Evolutionary conservation across 2,329 filamentous ascomycete genomes (phyloP), one percentile per base, ranked within the genome.

Genomic region (Karstenula rhodostoma): DNA sequence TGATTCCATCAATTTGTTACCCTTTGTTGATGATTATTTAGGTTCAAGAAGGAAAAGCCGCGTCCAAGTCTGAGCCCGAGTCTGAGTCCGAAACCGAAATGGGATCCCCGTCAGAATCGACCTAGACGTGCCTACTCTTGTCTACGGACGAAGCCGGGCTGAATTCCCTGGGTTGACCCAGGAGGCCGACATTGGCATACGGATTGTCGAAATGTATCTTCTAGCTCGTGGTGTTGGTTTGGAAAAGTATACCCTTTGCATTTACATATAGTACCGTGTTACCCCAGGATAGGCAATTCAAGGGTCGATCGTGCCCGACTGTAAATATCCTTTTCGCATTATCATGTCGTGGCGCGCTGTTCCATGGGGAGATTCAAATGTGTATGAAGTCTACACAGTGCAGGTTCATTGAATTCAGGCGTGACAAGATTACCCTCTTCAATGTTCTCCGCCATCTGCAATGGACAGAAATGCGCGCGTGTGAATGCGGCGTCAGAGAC

Each of bases 1-100:
- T 79, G 67, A 68, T 32, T 42, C 40, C 22, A n/a, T 46, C 49
- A 48, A 40, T 8, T 3, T 44, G 42, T 27, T 23, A n/a, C 9
- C 27, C 22, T 55, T 37, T 46, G 52, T 37, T 46, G 46, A 55
- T n/a, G 8, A 17, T 13, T 6, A 47, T 27, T 22, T 27, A n/a
- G 23, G 17, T 19, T 23, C 8, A 13, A n/a, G 47, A 35, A 9
- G 5, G 13, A 35, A 35, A 50, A 29, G 47, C 47, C 22, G 47
- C 47, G 29, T 19, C 47, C 47, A 17, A 25, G 23, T 35, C 29
- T n/a, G 46, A 29, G 44, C 12, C 6, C 44, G 23, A 44, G n/a
- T 44, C 42, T 13, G 35, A 37, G 35, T 17, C 35, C 12, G 27
- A 40, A 17, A n/a, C 15, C 15, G n/a, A n/a, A 7, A 40, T 15